Base-by-base conservation (phyloP, 169 alveolate species). In the Plasmodium reichenowi region DNA sequence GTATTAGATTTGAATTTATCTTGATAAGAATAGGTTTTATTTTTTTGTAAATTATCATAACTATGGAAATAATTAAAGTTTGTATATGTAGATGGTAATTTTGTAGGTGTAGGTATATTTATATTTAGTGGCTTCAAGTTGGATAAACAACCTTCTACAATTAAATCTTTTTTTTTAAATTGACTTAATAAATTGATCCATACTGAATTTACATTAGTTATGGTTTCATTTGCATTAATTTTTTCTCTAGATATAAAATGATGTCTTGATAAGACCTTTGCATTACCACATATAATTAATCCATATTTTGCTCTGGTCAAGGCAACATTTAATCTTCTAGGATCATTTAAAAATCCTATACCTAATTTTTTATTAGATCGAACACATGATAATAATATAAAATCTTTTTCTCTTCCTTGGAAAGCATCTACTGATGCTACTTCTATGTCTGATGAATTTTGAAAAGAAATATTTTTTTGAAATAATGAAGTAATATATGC, bases 271-370 rank as follows among this genome's bases (percentile, higher is more conserved):
- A 64, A 95, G 72, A 71, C 91, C 38, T 83, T 83, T 26, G 91
- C 91, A 95, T 88, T 95, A 38, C 98, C 98, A 54, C 96, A 94
- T 12, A 96, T 90, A 72, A 91, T 95, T 70, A 96, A 76, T 0
- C 99, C 99, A 75, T 94, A 93, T 29, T 96, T 93, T 15, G 99
- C 98, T 67, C 99, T 95, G 50, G 98, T 94, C 89, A 97, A 94
- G 12, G 99, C 98, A 52, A 98, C 99, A 72, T 97, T 93, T 74
- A 98, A 94, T 38, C 99, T 95, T 66, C 98, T 93, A n/a, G 98
- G 96, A 85, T 97, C 98, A 10, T 98, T 97, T 32, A 98, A 91
- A 70, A 94, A 96, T 3, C 98, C 97, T 7, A 96, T 96, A 68
- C 70, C 95, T 93, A 59, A 95, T 92, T 88, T 95, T 26, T 93